Conservation (phyloP, 768 basidiomycete genomes). For the Boletus rubescentipes region DNA sequence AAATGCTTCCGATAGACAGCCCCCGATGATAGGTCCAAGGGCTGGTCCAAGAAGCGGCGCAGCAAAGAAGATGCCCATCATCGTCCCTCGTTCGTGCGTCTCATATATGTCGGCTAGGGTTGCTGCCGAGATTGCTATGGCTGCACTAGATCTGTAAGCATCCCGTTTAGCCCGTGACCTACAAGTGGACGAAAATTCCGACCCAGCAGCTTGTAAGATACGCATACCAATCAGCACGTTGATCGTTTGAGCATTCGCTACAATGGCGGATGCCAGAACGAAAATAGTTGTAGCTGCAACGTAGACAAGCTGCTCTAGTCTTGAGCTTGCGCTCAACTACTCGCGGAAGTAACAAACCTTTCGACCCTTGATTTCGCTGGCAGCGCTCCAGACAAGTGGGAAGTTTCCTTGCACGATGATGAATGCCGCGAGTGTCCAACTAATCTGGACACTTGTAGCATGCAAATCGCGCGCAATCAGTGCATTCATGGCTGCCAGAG, state of each 20-base stretch:
- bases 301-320: constrained; percentile 47
- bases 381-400: constrained; percentile 66
- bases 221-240: constrained; percentile 64
- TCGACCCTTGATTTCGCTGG: constrained; percentile 75
- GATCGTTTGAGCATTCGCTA: constrained; percentile 56
- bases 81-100: constrained; percentile 68
- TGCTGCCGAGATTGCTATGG: constrained; percentile 71
- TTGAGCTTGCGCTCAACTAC: constrained; percentile 1
- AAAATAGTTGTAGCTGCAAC: constrained; percentile 52
- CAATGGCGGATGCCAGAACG: constrained; percentile 52
- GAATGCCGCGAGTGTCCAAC: constrained; percentile 68
- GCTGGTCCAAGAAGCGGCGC: constrained; percentile 75
- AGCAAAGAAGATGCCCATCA: constrained; percentile 80
- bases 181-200: constrained; percentile 17
- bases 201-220: constrained; percentile 67
- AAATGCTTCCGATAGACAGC: constrained; percentile 61
- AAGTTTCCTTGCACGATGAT: constrained; percentile 68
- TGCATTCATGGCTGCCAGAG: constrained; percentile 54
- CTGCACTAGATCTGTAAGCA: constrained; percentile 55
- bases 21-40: constrained; percentile 73
- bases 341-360: constrained; percentile 43
- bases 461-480: constrained; percentile 59
- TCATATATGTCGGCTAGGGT: constrained; percentile 81
- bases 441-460: constrained; percentile 60
- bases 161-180: constrained; percentile 1